A percentile compares a stretch with the other conserved stretches of the same genome.
Evolutionary conservation across 345 rosid genomes (phyloP).

Genomic region (Pistacia vera): DNA sequence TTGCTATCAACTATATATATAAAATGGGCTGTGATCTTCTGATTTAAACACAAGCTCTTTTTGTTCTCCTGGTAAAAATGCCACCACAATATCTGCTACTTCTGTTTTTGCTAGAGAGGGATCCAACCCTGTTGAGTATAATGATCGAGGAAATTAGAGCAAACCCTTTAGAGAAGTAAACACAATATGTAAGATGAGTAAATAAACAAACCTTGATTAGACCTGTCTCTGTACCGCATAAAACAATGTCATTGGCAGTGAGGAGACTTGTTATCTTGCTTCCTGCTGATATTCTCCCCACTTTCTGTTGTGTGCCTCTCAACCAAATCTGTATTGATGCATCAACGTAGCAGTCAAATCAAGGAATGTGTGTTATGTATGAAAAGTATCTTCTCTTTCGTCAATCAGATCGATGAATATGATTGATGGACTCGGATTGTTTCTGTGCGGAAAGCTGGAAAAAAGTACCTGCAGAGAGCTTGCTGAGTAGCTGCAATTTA

Average conservation of each 20-base stretch:
- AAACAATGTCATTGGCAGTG: conserved; percentile 67
- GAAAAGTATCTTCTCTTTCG: no score
- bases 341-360: no score
- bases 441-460: neutral
- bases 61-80: neutral
- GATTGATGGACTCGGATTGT: no score
- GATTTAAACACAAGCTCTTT: neutral
- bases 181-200: neutral
- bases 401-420: no score
- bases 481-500: conserved; percentile 68
- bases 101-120: conserved; percentile 51
- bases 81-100: neutral
- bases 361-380: no score
- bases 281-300: conserved; percentile 87
- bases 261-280: conserved; percentile 88
- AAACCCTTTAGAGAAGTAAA: neutral
- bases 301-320: conserved; percentile 78
- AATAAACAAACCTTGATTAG: conserved; percentile 63
- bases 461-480: conserved; percentile 68
- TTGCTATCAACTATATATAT: neutral
- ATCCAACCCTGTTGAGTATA: conserved; percentile 75
- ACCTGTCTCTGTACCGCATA: conserved; percentile 91
- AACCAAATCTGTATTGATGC: conserved; percentile 65
- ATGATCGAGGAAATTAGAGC: conserved; percentile 4
- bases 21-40: no score